phyloP scores from a whole-genome alignment of 257 asterid genomes.

The Gentiana dahurica region DNA sequence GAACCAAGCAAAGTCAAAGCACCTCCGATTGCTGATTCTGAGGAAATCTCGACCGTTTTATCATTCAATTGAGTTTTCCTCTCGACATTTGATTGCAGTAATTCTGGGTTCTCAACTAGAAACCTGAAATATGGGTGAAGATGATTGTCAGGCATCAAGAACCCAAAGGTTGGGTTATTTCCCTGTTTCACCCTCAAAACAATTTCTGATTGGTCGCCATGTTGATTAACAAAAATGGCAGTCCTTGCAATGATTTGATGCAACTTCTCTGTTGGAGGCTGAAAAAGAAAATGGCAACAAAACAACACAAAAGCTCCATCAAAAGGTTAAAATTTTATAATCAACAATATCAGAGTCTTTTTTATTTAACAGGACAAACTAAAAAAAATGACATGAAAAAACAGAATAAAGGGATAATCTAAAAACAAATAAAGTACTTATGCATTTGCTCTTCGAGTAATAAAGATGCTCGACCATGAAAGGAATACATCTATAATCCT shows the following conservation, averaged over 20 bases:
- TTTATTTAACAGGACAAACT: slow-evolving; percentile 7
- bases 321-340: slow-evolving; percentile 15
- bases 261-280: slow-evolving; percentile 88
- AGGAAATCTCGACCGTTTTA: slow-evolving; percentile 20
- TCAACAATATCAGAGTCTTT: slow-evolving; percentile 6
- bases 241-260: slow-evolving; percentile 95
- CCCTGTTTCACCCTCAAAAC: slow-evolving; percentile 93
- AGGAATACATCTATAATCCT: slow-evolving; percentile 51
- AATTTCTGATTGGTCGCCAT: slow-evolving; percentile 94
- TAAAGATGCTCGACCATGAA: slow-evolving; percentile 42
- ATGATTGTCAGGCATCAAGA: slow-evolving; percentile 83
- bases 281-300: slow-evolving; percentile 17
- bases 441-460: slow-evolving; percentile 36
- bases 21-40: slow-evolving; percentile 35
- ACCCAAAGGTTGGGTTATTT: slow-evolving; percentile 87
- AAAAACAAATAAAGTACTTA: slow-evolving; percentile 17
- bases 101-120: slow-evolving; percentile 80
- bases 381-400: slow-evolving; percentile 2
- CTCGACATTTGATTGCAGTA: slow-evolving; percentile 37
- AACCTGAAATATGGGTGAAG: slow-evolving; percentile 83
- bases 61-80: slow-evolving; percentile 32
- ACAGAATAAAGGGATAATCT: slow-evolving; percentile 1
- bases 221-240: slow-evolving; percentile 75
- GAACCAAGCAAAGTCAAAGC: slow-evolving; percentile 92
- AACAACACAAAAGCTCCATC: slow-evolving; percentile 9